phyloP scores from a whole-genome alignment of 176 grass and related monocot species.

The Dactylis glomerata region DNA sequence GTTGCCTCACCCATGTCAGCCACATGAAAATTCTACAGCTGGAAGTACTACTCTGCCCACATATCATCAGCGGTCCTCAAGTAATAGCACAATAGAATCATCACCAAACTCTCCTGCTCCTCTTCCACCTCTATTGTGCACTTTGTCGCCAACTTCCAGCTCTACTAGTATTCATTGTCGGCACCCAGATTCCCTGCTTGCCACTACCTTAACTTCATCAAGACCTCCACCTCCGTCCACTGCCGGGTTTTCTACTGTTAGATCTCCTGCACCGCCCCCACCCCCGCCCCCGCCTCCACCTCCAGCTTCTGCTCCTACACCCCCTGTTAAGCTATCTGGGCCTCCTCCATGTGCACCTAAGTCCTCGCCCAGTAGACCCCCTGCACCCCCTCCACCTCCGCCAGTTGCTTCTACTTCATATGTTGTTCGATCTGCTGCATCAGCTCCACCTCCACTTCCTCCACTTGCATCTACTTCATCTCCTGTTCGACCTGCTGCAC shows the following conservation, averaged over 20 bases:
- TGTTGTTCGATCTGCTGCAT: constrained; percentile 19
- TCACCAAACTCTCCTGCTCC: constrained; percentile 19
- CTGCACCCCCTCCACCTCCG: constrained; percentile 27
- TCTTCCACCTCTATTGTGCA: background rate
- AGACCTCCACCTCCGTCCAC: constrained; percentile 29
- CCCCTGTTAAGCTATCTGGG: background rate
- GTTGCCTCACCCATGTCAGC: constrained; percentile 20
- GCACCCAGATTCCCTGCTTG: constrained; percentile 28
- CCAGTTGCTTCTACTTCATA: constrained; percentile 13
- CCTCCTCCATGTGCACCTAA: too few relatives aligned
- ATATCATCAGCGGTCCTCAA: constrained; percentile 24
- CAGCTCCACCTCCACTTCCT: constrained; percentile 29
- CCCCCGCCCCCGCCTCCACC: constrained; percentile 16
- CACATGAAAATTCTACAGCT: constrained; percentile 5
- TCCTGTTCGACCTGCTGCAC: constrained; percentile 16
- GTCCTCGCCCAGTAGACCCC: constrained; percentile 11
- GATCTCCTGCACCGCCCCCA: constrained; percentile 27
- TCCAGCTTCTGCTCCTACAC: constrained; percentile 6
- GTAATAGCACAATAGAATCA: constrained; percentile 13
- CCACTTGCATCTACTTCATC: constrained; percentile 41
- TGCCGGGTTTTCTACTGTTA: constrained; percentile 17
- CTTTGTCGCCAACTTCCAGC: background rate
- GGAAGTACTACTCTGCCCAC: constrained; percentile 19
- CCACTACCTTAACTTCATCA: constrained; percentile 10
- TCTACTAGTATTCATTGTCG: constrained; percentile 23